Conservation (phyloP, 2,329 filamentous ascomycete genomes). For the Aspergillus fumigatiaffinis region DNA sequence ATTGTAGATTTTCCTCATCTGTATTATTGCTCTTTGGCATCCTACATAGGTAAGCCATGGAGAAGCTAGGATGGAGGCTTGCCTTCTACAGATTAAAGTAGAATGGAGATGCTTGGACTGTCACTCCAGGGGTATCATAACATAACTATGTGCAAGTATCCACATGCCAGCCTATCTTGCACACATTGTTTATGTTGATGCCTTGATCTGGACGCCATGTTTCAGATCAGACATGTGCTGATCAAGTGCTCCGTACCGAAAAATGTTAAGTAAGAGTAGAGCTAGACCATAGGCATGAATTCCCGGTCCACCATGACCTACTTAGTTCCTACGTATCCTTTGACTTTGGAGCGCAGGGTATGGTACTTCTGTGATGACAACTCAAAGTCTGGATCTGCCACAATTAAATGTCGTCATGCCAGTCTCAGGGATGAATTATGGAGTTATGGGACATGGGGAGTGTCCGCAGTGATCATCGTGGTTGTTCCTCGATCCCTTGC, state of each 20-base stretch:
- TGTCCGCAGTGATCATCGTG: neutral
- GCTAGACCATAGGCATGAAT: too few species aligned
- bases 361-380: neutral
- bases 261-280: neutral
- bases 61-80: too few species aligned
- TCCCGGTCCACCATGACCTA: neutral
- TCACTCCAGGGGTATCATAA: neutral
- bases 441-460: neutral
- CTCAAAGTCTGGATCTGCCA: neutral
- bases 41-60: neutral
- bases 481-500: neutral
- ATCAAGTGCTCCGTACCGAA: neutral
- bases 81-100: too few species aligned
- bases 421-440: neutral
- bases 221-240: neutral
- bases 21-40: neutral
- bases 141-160: neutral
- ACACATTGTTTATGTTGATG: neutral
- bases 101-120: neutral
- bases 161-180: neutral
- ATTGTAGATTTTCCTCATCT: neutral
- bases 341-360: neutral
- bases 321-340: neutral
- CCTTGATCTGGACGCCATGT: neutral
- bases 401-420: neutral